Percentiles rank a stretch among this genome's conserved stretches.
These are phyloP conservation scores for Paraphaeosphaeria minitans DNA, from an alignment of 2,329 filamentous ascomycete species.

Conservation along the genomic window DNA sequence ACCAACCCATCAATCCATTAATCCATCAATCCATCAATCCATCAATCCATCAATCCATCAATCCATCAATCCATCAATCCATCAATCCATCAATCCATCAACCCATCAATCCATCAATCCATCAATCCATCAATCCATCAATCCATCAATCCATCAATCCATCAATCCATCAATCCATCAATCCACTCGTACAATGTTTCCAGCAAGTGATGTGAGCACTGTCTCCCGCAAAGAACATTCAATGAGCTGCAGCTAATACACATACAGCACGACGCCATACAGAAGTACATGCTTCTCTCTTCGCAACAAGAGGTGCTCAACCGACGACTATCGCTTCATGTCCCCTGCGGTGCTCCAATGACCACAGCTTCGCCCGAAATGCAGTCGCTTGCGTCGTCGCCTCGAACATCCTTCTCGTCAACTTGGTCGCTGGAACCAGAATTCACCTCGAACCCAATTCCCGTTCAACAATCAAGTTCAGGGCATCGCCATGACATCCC, in stretches of 20 bases:
- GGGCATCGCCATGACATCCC: constrained; percentile 30
- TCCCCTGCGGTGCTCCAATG: constrained; percentile 40
- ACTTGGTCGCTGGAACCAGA: constrained; percentile 24
- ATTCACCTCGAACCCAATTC: constrained; percentile 30
- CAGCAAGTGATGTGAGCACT: constrained; percentile 29
- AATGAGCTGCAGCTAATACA: constrained; percentile 18
- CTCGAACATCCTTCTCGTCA: constrained; percentile 20
- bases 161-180: constrained; percentile 14
- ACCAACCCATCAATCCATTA: constrained; percentile 14
- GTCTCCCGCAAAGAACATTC: background rate
- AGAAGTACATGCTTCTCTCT: constrained; percentile 48
- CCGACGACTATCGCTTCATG: constrained; percentile 45
- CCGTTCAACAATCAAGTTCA: constrained; percentile 22
- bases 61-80: constrained; percentile 12
- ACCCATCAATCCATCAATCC: constrained; percentile 12
- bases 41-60: constrained; percentile 14
- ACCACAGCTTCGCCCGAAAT: constrained; percentile 43
- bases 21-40: constrained; percentile 12
- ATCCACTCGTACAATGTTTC: constrained; percentile 29
- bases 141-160: constrained; percentile 12
- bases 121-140: constrained; percentile 14
- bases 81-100: constrained; percentile 14
- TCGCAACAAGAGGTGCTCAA: constrained; percentile 49
- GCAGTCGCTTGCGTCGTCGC: constrained; percentile 43
- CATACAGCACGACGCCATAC: constrained; percentile 37